phyloP scores from a whole-genome alignment of 371 early-diverging fungal species.

The Circinella minor region DNA sequence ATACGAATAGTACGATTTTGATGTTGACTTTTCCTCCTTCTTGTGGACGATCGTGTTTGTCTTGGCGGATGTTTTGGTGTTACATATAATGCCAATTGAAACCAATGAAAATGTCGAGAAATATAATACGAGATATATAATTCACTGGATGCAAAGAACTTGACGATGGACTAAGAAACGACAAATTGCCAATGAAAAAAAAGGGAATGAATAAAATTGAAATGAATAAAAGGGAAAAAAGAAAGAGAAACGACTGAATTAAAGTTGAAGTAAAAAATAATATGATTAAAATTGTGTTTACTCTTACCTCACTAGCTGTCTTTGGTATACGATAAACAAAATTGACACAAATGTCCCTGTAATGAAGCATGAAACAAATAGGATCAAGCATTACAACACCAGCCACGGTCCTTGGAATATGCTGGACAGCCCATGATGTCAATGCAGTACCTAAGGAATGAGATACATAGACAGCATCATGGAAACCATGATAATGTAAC shows the following conservation, averaged over 20 bases:
- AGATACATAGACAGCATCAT: slow-evolving; percentile 67
- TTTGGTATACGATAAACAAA: slow-evolving; percentile 71
- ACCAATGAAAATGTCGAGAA: slow-evolving; percentile 72
- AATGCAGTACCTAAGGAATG: slow-evolving; percentile 76
- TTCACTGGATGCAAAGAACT: slow-evolving; percentile 72
- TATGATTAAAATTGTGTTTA: too few relatives aligned
- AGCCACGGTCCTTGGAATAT: slow-evolving; percentile 47
- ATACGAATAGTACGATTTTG: slow-evolving; percentile 19
- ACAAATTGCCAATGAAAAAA: not conserved
- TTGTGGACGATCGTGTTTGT: not conserved
- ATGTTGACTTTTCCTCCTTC: slow-evolving; percentile 5
- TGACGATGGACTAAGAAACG: slow-evolving; percentile 51
- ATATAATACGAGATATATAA: slow-evolving; percentile 71
- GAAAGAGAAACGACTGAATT: not conserved
- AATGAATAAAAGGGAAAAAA: not conserved
- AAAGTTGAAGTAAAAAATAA: too few relatives aligned
- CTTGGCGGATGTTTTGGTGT: slow-evolving; percentile 23
- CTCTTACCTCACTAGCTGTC: slow-evolving; percentile 59
- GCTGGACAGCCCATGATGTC: slow-evolving; percentile 54
- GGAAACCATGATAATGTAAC: slow-evolving; percentile 56
- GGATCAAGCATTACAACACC: slow-evolving; percentile 68
- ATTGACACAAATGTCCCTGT: slow-evolving; percentile 67
- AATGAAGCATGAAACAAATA: slow-evolving; percentile 72
- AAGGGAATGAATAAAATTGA: not conserved
- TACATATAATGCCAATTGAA: slow-evolving; percentile 58